Evolutionary conservation across 2,329 filamentous ascomycete species (phyloP).

Genomic region (Sclerotinia minor): DNA sequence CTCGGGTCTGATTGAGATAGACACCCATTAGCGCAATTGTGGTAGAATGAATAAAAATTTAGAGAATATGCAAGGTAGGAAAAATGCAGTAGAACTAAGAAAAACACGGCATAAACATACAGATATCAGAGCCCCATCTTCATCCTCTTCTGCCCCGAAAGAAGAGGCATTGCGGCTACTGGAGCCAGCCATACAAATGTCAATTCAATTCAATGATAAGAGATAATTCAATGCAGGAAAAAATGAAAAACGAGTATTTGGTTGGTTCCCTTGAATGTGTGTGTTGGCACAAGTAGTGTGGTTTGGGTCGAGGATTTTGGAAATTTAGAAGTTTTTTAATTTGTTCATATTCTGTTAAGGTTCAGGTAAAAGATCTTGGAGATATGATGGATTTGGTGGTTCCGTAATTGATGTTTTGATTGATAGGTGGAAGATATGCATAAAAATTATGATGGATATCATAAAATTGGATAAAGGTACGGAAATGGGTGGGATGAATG

Average conservation of each 20-base stretch:
- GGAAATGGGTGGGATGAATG: too few species aligned
- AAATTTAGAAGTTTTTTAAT: conserved; percentile 18
- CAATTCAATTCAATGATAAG: conserved; percentile 10
- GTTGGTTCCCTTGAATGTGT: conserved; percentile 14
- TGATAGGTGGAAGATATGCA: conserved; percentile 3
- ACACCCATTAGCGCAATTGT: conserved; percentile 16
- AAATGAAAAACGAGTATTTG: background rate
- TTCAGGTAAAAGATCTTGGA: background rate
- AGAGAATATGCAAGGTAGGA: background rate
- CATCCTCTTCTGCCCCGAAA: conserved; percentile 36
- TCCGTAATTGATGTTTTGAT: background rate
- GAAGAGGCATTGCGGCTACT: conserved; percentile 42
- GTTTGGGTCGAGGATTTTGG: background rate
- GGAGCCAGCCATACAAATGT: conserved; percentile 40
- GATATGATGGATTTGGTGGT: background rate
- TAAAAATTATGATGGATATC: background rate
- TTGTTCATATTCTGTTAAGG: conserved; percentile 13
- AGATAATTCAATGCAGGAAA: conserved; percentile 14
- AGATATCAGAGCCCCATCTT: conserved; percentile 41
- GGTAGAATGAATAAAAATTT: background rate
- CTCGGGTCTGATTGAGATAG: conserved; percentile 62
- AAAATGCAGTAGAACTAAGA: conserved; percentile 6
- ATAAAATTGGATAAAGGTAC: background rate
- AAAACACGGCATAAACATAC: conserved; percentile 32
- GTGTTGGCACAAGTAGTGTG: conserved; percentile 8